phyloP scores from a whole-genome alignment of 2,329 filamentous ascomycete species.

The Gliomastix tumulicola region DNA sequence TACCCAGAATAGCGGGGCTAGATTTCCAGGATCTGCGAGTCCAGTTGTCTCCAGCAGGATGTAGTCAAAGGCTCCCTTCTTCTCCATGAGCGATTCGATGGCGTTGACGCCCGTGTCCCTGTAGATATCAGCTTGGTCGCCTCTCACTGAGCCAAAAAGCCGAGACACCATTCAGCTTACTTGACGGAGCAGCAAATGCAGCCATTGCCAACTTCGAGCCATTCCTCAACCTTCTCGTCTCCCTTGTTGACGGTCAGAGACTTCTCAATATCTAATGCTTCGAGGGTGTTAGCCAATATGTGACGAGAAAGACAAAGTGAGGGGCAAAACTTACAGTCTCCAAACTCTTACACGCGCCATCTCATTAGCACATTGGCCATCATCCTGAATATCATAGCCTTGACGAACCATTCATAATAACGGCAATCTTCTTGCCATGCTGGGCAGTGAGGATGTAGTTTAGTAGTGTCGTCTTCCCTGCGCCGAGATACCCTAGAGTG shows the following conservation, averaged over 20 bases:
- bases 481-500: slow-evolving; percentile 86
- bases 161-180: slow-evolving; percentile 32
- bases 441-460: slow-evolving; percentile 94
- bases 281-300: neutral
- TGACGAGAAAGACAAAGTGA: neutral
- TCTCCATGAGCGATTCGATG: slow-evolving; percentile 92
- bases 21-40: slow-evolving; percentile 88
- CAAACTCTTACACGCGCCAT: slow-evolving; percentile 66
- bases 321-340: slow-evolving; percentile 68
- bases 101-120: slow-evolving; percentile 90
- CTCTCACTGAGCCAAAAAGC: neutral
- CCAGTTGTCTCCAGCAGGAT: slow-evolving; percentile 96
- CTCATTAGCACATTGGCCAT: slow-evolving; percentile 7
- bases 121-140: slow-evolving; percentile 13
- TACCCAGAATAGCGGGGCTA: slow-evolving; percentile 95
- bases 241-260: slow-evolving; percentile 85
- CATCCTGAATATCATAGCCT: neutral
- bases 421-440: slow-evolving; percentile 96
- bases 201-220: slow-evolving; percentile 92
- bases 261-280: slow-evolving; percentile 91
- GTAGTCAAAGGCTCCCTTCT: slow-evolving; percentile 91
- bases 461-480: slow-evolving; percentile 89
- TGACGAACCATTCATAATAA: slow-evolving; percentile 85
- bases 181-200: slow-evolving; percentile 98
- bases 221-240: slow-evolving; percentile 79